Percentiles rank a stretch among this genome's conserved stretches.
Evolutionary conservation across 495 filamentous ascomycete species (phyloP).

Genomic region (Staphylotrichum longicolle): DNA sequence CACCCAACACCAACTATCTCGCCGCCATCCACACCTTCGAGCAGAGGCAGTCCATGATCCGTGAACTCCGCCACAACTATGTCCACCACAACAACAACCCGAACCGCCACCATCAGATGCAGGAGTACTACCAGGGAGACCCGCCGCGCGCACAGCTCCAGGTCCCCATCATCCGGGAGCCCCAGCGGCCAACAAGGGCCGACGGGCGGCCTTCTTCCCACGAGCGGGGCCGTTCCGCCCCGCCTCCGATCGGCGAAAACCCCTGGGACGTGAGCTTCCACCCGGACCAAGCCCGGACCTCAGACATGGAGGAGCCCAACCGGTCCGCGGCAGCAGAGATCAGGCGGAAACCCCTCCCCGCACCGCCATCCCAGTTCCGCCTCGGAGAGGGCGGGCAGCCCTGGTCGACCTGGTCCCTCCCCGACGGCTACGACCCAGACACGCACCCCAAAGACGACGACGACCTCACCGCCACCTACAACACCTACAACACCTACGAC

Average conservation of each 20-base stretch:
- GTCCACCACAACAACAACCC: constrained; percentile 6
- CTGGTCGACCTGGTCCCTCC: constrained; percentile 44
- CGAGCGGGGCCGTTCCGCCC: constrained; percentile 46
- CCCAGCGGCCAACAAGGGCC: constrained; percentile 28
- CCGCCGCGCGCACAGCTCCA: constrained; percentile 16
- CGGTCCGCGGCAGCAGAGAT: not conserved
- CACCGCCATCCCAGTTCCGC: constrained; percentile 41
- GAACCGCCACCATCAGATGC: constrained; percentile 31
- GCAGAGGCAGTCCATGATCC: constrained; percentile 29
- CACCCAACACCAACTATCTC: constrained; percentile 45
- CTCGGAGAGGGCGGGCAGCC: constrained; percentile 46
- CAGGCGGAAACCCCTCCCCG: constrained; percentile 41
- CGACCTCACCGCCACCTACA: not conserved
- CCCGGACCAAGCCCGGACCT: not conserved
- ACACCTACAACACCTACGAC: not conserved
- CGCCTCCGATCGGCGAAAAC: constrained; percentile 44
- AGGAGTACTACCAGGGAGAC: constrained; percentile 32
- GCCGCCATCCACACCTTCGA: constrained; percentile 36
- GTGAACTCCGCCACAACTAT: constrained; percentile 20
- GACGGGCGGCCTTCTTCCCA: constrained; percentile 32
- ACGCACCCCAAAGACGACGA: constrained; percentile 23
- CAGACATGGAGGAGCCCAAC: constrained; percentile 3
- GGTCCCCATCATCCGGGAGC: constrained; percentile 27
- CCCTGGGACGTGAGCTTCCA: constrained; percentile 40
- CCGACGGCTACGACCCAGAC: constrained; percentile 30